A percentile compares a stretch with the other conserved stretches of the same genome.
These are phyloP conservation scores for Gamsiella multidivaricata DNA, from an alignment of 192 early-diverging fungal species.

Conservation along the genomic window DNA sequence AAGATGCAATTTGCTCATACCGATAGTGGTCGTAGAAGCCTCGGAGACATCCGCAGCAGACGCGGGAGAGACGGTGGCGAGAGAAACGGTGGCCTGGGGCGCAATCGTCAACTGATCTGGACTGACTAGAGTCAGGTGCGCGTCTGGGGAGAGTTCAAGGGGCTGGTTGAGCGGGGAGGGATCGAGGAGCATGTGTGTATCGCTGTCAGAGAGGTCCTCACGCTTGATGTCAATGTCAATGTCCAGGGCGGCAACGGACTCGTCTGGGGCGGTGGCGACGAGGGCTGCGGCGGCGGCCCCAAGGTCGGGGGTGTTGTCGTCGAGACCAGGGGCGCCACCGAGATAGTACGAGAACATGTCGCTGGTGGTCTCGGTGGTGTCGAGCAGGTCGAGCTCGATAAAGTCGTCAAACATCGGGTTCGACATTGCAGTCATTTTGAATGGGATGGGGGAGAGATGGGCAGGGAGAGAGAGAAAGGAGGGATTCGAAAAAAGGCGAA, in stretches of 20 bases:
- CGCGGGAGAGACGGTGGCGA: constrained; percentile 1
- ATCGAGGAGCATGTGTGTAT: constrained; percentile 7
- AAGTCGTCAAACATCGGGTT: constrained; percentile 50
- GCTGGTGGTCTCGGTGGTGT: constrained; percentile 30
- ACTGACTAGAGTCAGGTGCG: constrained; percentile 18
- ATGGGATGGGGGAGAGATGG: neutral
- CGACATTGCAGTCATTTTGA: constrained; percentile 14
- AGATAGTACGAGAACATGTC: constrained; percentile 46
- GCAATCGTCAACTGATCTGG: constrained; percentile 44
- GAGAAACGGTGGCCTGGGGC: constrained; percentile 33
- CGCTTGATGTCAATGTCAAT: constrained; percentile 26
- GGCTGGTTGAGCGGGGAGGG: constrained; percentile 16
- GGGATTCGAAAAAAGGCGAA: neutral
- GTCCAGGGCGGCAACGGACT: neutral
- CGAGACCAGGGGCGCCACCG: constrained; percentile 18
- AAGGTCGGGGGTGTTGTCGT: constrained; percentile 19
- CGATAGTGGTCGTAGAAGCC: neutral
- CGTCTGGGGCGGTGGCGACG: neutral
- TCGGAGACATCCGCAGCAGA: neutral
- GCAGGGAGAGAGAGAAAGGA: constrained; percentile 1
- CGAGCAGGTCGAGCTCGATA: constrained; percentile 49
- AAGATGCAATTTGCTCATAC: no score
- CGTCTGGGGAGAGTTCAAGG: constrained; percentile 11
- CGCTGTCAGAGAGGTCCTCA: constrained; percentile 6
- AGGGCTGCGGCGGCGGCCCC: constrained; percentile 23